Base-by-base conservation (phyloP, 768 basidiomycete genomes). In the Panaeolus papilionaceus region DNA sequence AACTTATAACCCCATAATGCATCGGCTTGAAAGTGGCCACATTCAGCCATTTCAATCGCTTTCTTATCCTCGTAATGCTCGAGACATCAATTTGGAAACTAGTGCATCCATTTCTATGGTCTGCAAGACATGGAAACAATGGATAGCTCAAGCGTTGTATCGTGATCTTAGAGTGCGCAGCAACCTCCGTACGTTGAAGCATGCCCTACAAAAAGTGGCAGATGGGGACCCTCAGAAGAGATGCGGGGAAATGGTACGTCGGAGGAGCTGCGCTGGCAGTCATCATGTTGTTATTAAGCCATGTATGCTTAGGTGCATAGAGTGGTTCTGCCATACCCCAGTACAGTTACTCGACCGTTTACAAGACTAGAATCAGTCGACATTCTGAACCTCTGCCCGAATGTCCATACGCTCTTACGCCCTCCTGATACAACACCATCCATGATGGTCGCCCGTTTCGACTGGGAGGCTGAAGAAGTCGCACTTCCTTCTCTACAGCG, bases 291-390 rank as follows among this genome's bases (percentile, higher is more conserved):
- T 69, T 51, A 67, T 44, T 67, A 58, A 64, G 64, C 23, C 62
- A 66, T 18, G 58, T 67, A 64, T 42, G 64, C 58, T 66, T 65
- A 84, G 82, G 88, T 91, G 67, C 84, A 81, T 63, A 86, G 90
- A 63, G 82, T 84, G 49, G 84, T 85, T 49, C 80, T 92, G 18
- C 89, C 89, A 2, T 92, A 89, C 73, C 70, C 77, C 11, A 82
- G 80, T 70, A 89, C 90, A 2, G 75, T 76, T 37, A 85, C 87
- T 6, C 75, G 75, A 33, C 72, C 73, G 51, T 76, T 70, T 39
- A 45, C 75, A 66, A 67, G 77, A 71, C 66, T 76, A 26, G 72
- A 79, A 37, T 78, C 85, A 8, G 72, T 87, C 37, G 80, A 85
- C 64, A 83, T 90, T 54, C 78, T 91, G 37, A 73, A 77, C 42